Conservation (phyloP, 805 yeast species). For the Yarrowia keelungensis region DNA sequence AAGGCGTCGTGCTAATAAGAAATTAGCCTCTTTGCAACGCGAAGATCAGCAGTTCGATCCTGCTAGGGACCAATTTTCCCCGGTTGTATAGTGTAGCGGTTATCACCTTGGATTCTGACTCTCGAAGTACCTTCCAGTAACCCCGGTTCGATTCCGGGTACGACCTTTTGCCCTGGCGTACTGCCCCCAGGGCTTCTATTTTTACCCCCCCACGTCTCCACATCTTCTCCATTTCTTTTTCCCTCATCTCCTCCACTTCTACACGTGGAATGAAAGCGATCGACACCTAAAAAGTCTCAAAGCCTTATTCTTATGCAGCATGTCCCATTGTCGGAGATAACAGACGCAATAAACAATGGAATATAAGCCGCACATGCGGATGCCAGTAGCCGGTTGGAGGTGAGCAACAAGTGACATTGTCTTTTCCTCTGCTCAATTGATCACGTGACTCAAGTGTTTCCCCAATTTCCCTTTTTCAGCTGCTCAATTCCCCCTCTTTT, state of each 20-base stretch:
- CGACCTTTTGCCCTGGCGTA: constrained; percentile 12
- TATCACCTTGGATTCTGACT: constrained; percentile 38
- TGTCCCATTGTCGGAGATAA: constrained; percentile 22
- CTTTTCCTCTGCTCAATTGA: not conserved
- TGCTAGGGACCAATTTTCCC: constrained; percentile 48
- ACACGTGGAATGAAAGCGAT: constrained; percentile 13
- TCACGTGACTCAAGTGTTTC: no score
- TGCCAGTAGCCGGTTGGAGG: no score
- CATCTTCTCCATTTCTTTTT: not conserved
- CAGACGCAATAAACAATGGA: not conserved
- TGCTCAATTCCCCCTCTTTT: no score
- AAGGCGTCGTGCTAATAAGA: constrained; percentile 40
- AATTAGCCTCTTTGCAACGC: constrained; percentile 47
- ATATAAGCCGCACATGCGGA: constrained; percentile 1
- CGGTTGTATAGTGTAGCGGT: constrained; percentile 39
- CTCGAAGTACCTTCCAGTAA: constrained; percentile 27
- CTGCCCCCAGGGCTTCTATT: not conserved
- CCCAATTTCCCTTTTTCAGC: no score
- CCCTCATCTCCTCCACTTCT: constrained; percentile 5
- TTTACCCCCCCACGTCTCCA: not conserved
- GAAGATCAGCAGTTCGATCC: constrained; percentile 59
- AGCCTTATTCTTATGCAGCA: constrained; percentile 23
- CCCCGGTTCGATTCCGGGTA: constrained; percentile 39
- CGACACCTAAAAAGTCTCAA: not conserved
- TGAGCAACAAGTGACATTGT: no score